Percentiles rank a stretch among this genome's conserved stretches.
Evolutionary conservation across 2,329 filamentous ascomycete species (phyloP).

Genomic region (Sordariomycetes sp.): DNA sequence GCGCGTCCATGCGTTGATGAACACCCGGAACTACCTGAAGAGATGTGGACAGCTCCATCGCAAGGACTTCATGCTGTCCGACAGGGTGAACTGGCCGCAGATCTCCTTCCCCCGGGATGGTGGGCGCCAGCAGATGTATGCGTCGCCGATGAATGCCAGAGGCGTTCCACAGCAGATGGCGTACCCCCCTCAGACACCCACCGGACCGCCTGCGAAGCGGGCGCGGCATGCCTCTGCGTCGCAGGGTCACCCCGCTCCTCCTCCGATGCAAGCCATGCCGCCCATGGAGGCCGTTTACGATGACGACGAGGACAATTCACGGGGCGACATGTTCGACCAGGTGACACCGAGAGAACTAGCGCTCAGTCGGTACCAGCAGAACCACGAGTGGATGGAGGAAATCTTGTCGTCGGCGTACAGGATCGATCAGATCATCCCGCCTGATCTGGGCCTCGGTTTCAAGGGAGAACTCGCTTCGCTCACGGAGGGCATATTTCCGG

Average conservation of each 20-base stretch:
- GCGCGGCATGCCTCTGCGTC: conserved; percentile 27
- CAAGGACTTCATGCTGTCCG: conserved; percentile 90
- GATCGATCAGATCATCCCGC: conserved; percentile 71
- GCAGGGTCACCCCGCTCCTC: conserved; percentile 13
- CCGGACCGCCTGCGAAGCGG: conserved; percentile 42
- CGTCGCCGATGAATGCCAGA: conserved; percentile 27
- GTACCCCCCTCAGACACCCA: conserved; percentile 39
- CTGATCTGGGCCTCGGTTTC: conserved; percentile 75
- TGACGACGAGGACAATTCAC: conserved; percentile 79
- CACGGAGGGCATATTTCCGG: conserved; percentile 75
- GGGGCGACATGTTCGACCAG: conserved; percentile 81
- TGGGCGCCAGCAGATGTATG: conserved; percentile 35
- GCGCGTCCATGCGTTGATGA: conserved; percentile 45
- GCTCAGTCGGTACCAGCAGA: conserved; percentile 74
- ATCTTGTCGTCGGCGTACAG: conserved; percentile 83
- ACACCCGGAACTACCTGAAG: conserved; percentile 51
- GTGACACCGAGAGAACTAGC: conserved; percentile 85
- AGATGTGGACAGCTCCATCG: conserved; percentile 69
- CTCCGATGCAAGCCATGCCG: conserved; percentile 17
- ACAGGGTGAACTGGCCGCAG: conserved; percentile 80
- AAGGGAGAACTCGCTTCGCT: conserved; percentile 70
- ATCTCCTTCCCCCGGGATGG: conserved; percentile 54
- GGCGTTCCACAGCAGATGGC: conserved; percentile 47
- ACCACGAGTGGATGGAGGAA: conserved; percentile 99
- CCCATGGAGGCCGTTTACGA: conserved; percentile 46